phyloP scores from a whole-genome alignment of 2,329 filamentous ascomycete genomes.

The Pyrenophora graminea region DNA sequence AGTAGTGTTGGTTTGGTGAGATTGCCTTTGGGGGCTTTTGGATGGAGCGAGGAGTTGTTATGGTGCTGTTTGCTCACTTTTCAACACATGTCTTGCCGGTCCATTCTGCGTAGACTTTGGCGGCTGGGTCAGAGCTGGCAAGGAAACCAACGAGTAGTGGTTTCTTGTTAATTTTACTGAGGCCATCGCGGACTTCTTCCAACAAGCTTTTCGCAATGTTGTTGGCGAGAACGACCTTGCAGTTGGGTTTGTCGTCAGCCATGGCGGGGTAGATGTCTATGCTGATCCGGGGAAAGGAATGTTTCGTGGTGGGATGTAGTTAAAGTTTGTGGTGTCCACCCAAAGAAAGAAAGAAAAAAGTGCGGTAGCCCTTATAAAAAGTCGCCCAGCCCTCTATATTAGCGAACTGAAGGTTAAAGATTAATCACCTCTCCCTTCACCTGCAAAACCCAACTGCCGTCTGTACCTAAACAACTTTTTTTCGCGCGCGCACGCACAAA shows the following conservation, averaged over 20 bases:
- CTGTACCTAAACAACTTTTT: constrained; percentile 16
- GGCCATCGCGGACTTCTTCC: constrained; percentile 74
- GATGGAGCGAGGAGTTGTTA: no score
- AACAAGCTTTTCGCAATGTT: constrained; percentile 83
- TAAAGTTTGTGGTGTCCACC: not conserved
- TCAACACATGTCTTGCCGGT: constrained; percentile 95
- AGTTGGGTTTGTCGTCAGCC: constrained; percentile 57
- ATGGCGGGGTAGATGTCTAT: constrained; percentile 30
- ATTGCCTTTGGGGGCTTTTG: no score
- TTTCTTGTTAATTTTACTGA: constrained; percentile 71
- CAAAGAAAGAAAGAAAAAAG: constrained; percentile 1
- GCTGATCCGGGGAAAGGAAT: constrained; percentile 4
- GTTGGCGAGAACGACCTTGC: constrained; percentile 90
- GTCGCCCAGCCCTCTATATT: not conserved
- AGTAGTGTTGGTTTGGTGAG: no score
- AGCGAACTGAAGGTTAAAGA: not conserved
- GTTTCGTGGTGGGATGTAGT: not conserved
- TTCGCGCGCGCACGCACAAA: not conserved
- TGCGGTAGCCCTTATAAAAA: not conserved
- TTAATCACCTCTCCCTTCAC: not conserved
- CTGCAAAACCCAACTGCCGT: constrained; percentile 5
- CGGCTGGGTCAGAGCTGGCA: constrained; percentile 87
- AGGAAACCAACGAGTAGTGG: constrained; percentile 89
- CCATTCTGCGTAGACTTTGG: constrained; percentile 93
- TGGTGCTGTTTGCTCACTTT: constrained; percentile 67